Evolutionary conservation across 208 protist species (phyloP).

Genomic region (Trypanosoma congolense): DNA sequence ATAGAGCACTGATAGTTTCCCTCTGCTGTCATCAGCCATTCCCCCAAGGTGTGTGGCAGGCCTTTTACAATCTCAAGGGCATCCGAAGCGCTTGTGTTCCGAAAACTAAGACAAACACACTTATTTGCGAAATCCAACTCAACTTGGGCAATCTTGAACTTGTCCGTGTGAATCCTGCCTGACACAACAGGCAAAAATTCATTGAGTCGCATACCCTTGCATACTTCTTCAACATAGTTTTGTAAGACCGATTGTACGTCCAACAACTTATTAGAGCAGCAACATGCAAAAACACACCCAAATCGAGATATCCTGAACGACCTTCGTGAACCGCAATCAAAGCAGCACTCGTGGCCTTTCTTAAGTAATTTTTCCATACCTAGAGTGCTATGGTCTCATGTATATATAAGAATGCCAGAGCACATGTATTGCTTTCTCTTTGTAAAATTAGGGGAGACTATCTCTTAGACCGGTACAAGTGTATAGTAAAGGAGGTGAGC

Average conservation of each 20-base stretch:
- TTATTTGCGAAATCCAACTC: constrained; percentile 38
- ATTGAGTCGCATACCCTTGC: constrained; percentile 7
- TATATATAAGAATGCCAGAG: no score
- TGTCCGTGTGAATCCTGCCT: constrained; percentile 29
- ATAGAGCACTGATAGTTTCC: constrained; percentile 14
- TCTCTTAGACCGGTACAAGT: neutral
- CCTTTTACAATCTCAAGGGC: constrained; percentile 16
- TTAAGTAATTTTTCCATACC: constrained; percentile 53
- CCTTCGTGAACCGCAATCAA: constrained; percentile 27
- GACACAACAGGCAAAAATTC: constrained; percentile 45
- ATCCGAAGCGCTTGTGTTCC: constrained; percentile 18
- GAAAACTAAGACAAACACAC: constrained; percentile 11
- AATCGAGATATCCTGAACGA: constrained; percentile 57
- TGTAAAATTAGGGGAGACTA: no score
- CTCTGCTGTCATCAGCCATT: constrained; percentile 10
- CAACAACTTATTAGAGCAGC: constrained; percentile 29
- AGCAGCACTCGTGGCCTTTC: constrained; percentile 25
- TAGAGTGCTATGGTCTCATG: neutral
- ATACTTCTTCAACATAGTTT: constrained; percentile 21
- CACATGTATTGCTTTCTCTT: no score
- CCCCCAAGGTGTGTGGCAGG: constrained; percentile 11
- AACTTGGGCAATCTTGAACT: constrained; percentile 33
- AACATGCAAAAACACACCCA: constrained; percentile 62
- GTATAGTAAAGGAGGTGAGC: neutral
- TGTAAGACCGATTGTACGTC: constrained; percentile 45